A percentile compares a stretch with the other conserved stretches of the same genome.
Evolutionary conservation across 1,284 basidiomycete species (phyloP).

Genomic region (Heterobasidion irregulare): DNA sequence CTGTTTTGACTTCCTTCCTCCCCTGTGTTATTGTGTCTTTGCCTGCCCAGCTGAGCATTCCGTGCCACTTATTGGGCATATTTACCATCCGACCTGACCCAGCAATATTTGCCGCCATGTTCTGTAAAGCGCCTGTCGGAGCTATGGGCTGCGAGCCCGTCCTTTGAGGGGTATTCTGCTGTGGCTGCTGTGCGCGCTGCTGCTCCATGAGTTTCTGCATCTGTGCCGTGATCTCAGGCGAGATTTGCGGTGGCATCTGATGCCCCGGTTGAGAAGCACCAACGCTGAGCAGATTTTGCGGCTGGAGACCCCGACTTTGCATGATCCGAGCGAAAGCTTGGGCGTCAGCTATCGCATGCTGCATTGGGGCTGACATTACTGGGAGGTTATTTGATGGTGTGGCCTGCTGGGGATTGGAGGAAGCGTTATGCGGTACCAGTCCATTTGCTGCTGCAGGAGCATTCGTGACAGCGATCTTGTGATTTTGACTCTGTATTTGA

Average conservation of each 20-base stretch:
- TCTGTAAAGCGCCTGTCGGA: too few species aligned
- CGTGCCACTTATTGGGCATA: conserved; percentile 35
- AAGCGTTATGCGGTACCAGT: background rate
- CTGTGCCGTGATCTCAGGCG: conserved; percentile 27
- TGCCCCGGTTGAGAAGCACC: background rate
- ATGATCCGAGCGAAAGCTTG: background rate
- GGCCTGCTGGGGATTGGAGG: background rate
- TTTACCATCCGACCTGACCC: background rate
- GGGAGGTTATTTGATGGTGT: background rate
- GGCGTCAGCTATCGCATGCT: background rate
- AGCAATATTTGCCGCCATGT: too few species aligned
- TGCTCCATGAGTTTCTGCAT: conserved; percentile 47
- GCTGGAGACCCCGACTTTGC: background rate
- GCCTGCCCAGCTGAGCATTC: conserved; percentile 40
- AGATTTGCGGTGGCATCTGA: background rate
- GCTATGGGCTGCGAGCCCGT: background rate
- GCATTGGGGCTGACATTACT: background rate
- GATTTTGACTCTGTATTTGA: background rate
- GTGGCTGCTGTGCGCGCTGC: conserved; percentile 17
- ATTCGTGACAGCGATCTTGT: background rate
- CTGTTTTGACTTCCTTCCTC: conserved; percentile 35
- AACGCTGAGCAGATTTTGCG: background rate
- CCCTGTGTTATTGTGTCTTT: conserved; percentile 27
- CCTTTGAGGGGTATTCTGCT: background rate
- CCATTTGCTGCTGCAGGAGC: background rate